Evolutionary conservation across 208 protist species (phyloP).

Genomic region (Borovskyia barvae): DNA sequence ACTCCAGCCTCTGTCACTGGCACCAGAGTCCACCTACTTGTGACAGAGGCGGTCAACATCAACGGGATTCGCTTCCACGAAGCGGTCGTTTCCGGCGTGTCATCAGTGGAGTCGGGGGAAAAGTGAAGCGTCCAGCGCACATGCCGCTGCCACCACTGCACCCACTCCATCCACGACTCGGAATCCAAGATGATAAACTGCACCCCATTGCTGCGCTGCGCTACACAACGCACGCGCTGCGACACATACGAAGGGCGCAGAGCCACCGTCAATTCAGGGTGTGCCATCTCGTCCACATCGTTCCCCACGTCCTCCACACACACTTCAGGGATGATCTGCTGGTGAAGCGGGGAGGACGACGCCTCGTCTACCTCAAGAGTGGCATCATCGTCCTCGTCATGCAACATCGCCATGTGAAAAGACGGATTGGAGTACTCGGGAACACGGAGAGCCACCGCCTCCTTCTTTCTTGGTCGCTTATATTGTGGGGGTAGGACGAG

Average conservation of each 20-base stretch:
- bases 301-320: background rate
- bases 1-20: background rate
- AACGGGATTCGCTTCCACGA: too few relatives aligned
- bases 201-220: background rate
- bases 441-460: slow-evolving; percentile 17
- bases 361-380: background rate
- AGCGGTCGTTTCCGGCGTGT: too few relatives aligned
- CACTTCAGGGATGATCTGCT: background rate
- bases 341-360: too few relatives aligned
- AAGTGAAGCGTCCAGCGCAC: background rate
- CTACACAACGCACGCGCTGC: slow-evolving; percentile 4
- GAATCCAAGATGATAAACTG: slow-evolving; percentile 11
- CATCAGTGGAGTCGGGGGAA: too few relatives aligned
- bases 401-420: slow-evolving; percentile 9
- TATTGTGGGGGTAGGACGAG: slow-evolving; percentile 23
- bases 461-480: slow-evolving; percentile 28
- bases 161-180: slow-evolving; percentile 16
- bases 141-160: slow-evolving; percentile 9
- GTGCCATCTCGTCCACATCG: background rate
- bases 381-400: background rate
- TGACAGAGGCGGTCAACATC: too few relatives aligned
- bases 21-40: background rate
- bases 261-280: background rate
- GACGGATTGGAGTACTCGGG: slow-evolving; percentile 16
- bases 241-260: background rate